These are phyloP conservation scores for Aegle marmelos DNA, from an alignment of 345 rosid genomes.

Conservation along the genomic window DNA sequence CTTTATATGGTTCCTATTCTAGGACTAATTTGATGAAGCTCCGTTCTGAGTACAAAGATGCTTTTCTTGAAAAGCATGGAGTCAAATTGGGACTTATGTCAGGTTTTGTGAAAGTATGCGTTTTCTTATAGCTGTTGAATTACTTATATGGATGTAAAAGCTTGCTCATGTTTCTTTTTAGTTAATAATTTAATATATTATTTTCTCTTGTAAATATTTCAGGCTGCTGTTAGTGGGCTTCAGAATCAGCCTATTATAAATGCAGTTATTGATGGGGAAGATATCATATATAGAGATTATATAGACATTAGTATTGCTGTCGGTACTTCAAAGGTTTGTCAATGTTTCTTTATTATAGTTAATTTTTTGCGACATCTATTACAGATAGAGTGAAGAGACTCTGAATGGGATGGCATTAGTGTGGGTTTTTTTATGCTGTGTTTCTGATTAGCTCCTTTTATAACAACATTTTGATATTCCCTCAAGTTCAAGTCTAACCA, in stretches of 20 bases:
- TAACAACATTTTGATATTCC: neutral
- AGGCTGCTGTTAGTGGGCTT: conserved; percentile 98
- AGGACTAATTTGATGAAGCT: conserved; percentile 99
- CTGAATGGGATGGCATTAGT: neutral
- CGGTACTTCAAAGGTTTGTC: conserved; percentile 59
- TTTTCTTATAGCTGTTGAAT: neutral
- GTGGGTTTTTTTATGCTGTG: neutral
- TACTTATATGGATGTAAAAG: neutral
- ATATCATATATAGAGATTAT: conserved; percentile 94
- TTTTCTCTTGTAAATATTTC: conserved; percentile 20
- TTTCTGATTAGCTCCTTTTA: neutral
- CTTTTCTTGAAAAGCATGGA: conserved; percentile 93
- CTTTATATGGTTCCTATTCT: conserved; percentile 12
- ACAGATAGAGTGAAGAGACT: neutral
- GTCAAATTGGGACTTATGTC: conserved; percentile 98
- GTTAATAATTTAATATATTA: neutral
- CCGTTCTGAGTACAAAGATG: conserved; percentile 95
- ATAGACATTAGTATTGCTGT: conserved; percentile 89
- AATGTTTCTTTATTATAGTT: neutral
- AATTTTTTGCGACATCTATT: neutral
- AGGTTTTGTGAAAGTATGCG: conserved; percentile 83
- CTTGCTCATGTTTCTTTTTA: neutral
- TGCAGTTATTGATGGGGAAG: conserved; percentile 99
- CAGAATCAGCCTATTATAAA: conserved; percentile 94
- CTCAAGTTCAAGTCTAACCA: neutral